Conservation (phyloP, 2,329 filamentous ascomycete species). For the Colletotrichum plurivorum region DNA sequence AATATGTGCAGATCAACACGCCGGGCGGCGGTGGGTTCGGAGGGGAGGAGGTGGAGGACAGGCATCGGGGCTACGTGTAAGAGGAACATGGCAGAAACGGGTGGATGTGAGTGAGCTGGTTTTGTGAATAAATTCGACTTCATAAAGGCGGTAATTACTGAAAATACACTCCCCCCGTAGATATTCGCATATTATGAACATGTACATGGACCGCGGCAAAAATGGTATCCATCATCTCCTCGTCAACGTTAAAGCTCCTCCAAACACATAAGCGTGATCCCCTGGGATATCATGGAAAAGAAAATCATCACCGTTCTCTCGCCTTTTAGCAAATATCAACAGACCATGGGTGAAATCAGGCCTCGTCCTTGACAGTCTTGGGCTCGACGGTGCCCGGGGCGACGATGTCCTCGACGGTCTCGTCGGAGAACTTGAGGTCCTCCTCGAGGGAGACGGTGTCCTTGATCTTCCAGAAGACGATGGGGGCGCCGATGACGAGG, state of each 20-base stretch:
- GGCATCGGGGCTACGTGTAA: conserved; percentile 33
- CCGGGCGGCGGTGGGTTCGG: conserved; percentile 52
- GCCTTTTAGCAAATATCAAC: neutral
- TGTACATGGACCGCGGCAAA: neutral
- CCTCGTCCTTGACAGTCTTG: conserved; percentile 26
- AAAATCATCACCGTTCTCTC: neutral
- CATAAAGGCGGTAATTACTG: conserved; percentile 16
- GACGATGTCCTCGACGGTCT: conserved; percentile 80
- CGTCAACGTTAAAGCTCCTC: conserved; percentile 2
- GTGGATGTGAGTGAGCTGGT: neutral
- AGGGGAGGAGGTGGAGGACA: conserved; percentile 25
- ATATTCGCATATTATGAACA: neutral
- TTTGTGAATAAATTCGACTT: neutral
- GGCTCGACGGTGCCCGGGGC: conserved; percentile 42
- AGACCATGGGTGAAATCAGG: neutral
- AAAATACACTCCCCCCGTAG: no score
- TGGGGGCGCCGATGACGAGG: conserved; percentile 81
- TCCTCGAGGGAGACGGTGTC: conserved; percentile 87
- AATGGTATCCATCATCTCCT: conserved; percentile 23
- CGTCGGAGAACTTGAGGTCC: conserved; percentile 87
- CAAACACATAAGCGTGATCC: neutral
- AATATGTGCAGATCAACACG: conserved; percentile 53
- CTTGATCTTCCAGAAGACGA: conserved; percentile 84
- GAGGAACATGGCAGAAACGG: neutral
- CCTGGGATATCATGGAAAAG: conserved; percentile 19